These are phyloP conservation scores for Aspergillus funiculosus DNA, from an alignment of 495 filamentous ascomycete species.

Conservation along the genomic window DNA sequence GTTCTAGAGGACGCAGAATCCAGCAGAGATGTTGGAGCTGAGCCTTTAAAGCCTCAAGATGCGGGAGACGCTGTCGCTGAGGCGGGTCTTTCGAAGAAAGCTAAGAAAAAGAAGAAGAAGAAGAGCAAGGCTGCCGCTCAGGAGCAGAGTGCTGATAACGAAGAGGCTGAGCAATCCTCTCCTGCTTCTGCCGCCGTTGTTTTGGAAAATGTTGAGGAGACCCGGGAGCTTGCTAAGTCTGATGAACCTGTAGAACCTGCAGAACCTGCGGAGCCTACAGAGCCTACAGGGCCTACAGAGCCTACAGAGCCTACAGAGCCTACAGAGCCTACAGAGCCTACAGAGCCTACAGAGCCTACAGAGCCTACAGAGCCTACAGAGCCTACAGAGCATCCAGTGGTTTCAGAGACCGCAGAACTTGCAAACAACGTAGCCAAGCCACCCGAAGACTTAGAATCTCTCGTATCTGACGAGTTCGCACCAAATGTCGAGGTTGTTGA, in stretches of 20 bases:
- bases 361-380: not conserved
- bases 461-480: not conserved
- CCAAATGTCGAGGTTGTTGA: not conserved
- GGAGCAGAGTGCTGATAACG: slow-evolving; percentile 3
- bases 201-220: not conserved
- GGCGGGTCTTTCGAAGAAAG: slow-evolving; percentile 27
- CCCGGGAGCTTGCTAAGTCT: not conserved
- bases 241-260: not conserved
- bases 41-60: slow-evolving; percentile 6
- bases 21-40: not conserved
- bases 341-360: not conserved
- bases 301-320: not conserved
- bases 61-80: slow-evolving; percentile 12
- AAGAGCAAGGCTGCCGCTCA: slow-evolving; percentile 23
- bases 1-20: not conserved
- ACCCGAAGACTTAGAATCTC: not conserved
- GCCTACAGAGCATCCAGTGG: not conserved
- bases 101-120: slow-evolving; percentile 37
- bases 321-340: not conserved
- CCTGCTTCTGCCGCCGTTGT: not conserved
- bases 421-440: not conserved
- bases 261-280: not conserved
- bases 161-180: not conserved
- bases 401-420: not conserved
- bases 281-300: not conserved